Evolutionary conservation across 1,284 basidiomycete genomes (phyloP).

Genomic region (Leccinum subspadiceum): DNA sequence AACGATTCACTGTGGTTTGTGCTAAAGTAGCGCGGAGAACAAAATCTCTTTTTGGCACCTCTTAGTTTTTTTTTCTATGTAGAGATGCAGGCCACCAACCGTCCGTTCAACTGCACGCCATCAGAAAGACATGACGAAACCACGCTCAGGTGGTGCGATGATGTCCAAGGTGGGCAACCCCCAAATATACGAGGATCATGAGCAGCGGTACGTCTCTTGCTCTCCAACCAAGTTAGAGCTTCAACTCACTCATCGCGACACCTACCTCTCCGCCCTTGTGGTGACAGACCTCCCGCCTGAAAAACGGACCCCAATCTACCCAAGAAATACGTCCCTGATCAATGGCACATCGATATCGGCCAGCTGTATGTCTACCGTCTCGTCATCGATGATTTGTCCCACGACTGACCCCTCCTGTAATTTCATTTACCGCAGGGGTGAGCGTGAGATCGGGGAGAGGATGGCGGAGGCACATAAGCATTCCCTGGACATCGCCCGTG

Average conservation of each 20-base stretch:
- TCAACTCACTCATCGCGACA: not conserved
- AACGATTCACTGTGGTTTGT: constrained; percentile 26
- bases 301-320: constrained; percentile 23
- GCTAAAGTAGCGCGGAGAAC: constrained; percentile 36
- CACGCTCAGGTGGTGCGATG: constrained; percentile 38
- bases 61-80: constrained; percentile 21
- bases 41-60: constrained; percentile 23
- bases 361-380: constrained; percentile 34
- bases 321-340: constrained; percentile 32
- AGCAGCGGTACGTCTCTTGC: constrained; percentile 37
- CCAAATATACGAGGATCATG: constrained; percentile 41
- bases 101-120: not conserved
- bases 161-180: constrained; percentile 29
- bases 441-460: constrained; percentile 40
- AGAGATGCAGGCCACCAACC: constrained; percentile 25
- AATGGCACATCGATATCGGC: constrained; percentile 37
- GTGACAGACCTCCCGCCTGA: constrained; percentile 13
- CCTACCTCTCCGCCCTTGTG: not conserved
- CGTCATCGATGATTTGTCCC: not conserved
- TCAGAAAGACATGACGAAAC: constrained; percentile 16
- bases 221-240: not conserved
- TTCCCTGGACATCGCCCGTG: constrained; percentile 23
- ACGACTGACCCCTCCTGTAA: not conserved
- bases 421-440: constrained; percentile 33
- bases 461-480: constrained; percentile 36